Conservation (phyloP, 2,329 filamentous ascomycete genomes). For the Alternaria burnsii region DNA sequence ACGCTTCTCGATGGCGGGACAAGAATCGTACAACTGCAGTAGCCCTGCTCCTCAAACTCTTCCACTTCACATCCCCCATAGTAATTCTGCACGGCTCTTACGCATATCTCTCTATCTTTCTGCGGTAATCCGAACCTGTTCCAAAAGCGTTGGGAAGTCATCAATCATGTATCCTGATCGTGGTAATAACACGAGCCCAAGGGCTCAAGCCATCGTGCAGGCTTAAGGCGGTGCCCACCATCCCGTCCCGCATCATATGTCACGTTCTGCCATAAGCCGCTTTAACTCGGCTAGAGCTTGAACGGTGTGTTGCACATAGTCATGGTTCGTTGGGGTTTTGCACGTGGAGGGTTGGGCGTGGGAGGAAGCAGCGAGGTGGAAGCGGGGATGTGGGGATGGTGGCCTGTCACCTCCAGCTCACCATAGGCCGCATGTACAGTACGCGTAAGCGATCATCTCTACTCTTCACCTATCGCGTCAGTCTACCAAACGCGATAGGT, state of each 20-base stretch:
- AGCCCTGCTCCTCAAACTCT: constrained; percentile 19
- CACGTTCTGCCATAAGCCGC: neutral
- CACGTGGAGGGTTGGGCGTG: constrained; percentile 20
- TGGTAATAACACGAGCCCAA: neutral
- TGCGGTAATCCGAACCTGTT: neutral
- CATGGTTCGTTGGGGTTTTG: constrained; percentile 26
- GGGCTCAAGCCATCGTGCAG: neutral
- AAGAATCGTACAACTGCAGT: constrained; percentile 23
- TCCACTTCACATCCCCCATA: constrained; percentile 12
- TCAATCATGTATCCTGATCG: neutral
- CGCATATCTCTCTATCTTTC: neutral
- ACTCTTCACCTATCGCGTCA: neutral
- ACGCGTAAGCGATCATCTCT: neutral
- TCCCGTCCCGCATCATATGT: constrained; percentile 12
- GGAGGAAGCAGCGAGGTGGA: constrained; percentile 15
- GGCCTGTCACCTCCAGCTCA: neutral
- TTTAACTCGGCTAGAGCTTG: neutral
- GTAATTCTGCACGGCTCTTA: constrained; percentile 5
- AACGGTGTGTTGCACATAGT: constrained; percentile 24
- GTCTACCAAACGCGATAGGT: no score
- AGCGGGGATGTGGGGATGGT: constrained; percentile 18
- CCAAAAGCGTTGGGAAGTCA: constrained; percentile 9
- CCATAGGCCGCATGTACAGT: no score
- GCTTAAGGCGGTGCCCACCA: constrained; percentile 8
- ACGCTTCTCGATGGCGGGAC: neutral